Conservation (phyloP, 345 rosid species). For the Eucalyptus tenuipes region DNA sequence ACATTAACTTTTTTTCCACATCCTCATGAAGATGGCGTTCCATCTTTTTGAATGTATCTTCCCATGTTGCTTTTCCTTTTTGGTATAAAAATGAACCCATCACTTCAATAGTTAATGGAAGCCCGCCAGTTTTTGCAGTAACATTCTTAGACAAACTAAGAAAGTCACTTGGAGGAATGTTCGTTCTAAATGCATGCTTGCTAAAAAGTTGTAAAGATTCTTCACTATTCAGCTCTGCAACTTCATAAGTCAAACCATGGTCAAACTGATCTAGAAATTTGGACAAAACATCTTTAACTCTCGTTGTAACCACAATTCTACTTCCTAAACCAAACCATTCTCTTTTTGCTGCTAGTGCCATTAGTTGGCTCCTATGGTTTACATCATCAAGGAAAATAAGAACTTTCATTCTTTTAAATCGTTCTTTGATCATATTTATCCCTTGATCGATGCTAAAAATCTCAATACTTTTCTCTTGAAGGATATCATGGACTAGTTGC, state of each 20-base stretch:
- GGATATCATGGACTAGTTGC: neutral
- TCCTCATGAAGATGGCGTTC: neutral
- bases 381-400: neutral
- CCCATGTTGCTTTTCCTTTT: neutral
- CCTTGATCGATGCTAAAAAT: neutral
- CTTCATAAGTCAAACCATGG: neutral
- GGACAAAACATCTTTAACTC: neutral
- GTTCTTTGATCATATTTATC: neutral
- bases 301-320: neutral
- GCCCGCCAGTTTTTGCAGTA: neutral
- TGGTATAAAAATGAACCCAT: neutral
- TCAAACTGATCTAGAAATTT: neutral
- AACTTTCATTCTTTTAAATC: neutral
- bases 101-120: neutral
- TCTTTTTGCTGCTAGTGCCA: neutral
- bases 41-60: neutral
- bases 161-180: neutral
- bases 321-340: neutral
- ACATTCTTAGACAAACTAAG: neutral
- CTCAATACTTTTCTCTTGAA: neutral
- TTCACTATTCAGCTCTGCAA: neutral
- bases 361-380: neutral
- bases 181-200: neutral
- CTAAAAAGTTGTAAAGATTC: neutral
- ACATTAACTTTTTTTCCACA: neutral